These are phyloP conservation scores for Solanum clarkiae DNA, from an alignment of 257 asterid species.

Conservation along the genomic window DNA sequence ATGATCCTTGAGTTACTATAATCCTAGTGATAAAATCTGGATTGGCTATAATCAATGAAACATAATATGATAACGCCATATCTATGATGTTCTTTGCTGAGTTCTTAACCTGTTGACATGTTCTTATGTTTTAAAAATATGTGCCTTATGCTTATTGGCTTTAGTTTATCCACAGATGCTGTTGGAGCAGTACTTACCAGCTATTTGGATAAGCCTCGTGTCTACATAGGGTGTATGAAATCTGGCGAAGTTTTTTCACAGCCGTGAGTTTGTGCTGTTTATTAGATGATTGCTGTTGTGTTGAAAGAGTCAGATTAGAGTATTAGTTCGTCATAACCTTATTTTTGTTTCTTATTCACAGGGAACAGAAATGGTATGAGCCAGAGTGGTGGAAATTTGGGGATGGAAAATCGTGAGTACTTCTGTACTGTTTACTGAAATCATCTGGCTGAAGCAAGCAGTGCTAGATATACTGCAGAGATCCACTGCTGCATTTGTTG, in stretches of 20 bases:
- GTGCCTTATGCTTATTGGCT: background rate
- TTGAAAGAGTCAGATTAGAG: background rate
- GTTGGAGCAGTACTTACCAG: slow-evolving; percentile 64
- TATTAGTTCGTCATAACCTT: background rate
- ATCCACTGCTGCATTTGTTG: background rate
- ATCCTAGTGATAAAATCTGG: background rate
- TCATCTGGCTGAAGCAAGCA: background rate
- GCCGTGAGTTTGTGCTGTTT: slow-evolving; percentile 41
- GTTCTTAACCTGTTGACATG: background rate
- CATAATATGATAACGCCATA: background rate
- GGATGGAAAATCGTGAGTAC: slow-evolving; percentile 83
- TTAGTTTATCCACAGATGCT: slow-evolving; percentile 39
- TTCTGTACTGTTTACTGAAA: background rate
- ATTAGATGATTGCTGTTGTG: background rate
- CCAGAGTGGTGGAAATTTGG: slow-evolving; percentile 99
- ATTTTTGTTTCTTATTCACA: slow-evolving; percentile 14
- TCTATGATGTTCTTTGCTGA: background rate
- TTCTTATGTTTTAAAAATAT: background rate
- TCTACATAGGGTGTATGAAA: slow-evolving; percentile 89
- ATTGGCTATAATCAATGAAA: background rate
- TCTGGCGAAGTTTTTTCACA: slow-evolving; percentile 83
- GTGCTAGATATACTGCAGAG: background rate
- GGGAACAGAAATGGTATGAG: slow-evolving; percentile 83
- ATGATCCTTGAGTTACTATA: background rate
- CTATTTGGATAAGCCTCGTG: slow-evolving; percentile 67